Evolutionary conservation across 306 rosid species (phyloP).

Genomic region (Adenanthera pavonina): DNA sequence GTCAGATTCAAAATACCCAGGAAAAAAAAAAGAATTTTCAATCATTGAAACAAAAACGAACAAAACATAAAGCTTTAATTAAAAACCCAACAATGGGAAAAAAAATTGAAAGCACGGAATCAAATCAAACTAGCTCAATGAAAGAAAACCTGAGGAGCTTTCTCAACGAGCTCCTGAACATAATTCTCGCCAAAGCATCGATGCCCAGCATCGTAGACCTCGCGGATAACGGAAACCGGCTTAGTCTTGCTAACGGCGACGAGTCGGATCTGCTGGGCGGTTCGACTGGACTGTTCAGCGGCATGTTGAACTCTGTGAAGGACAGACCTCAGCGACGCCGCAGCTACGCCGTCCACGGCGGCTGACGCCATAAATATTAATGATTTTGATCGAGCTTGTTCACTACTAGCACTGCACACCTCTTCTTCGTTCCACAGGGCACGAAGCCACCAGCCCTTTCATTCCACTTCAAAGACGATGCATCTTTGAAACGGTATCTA

Average conservation of each 20-base stretch:
- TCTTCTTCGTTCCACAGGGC: background rate
- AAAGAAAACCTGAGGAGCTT: conserved; percentile 75
- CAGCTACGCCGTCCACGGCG: conserved; percentile 34
- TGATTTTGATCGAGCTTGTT: background rate
- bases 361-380: conserved; percentile 25
- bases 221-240: conserved; percentile 62
- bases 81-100: background rate
- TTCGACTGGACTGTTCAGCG: conserved; percentile 64
- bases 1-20: too few species aligned
- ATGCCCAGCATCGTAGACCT: conserved; percentile 89
- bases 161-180: conserved; percentile 81
- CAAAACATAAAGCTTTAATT: background rate
- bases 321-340: conserved; percentile 59
- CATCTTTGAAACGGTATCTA: background rate
- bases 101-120: background rate
- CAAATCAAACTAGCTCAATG: too few species aligned
- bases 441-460: background rate
- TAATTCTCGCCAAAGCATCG: conserved; percentile 93
- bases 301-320: conserved; percentile 68
- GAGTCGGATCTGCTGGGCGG: conserved; percentile 56
- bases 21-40: background rate
- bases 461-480: background rate
- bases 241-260: conserved; percentile 95
- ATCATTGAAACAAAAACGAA: background rate
- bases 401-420: background rate